Base-by-base conservation (phyloP, 495 filamentous ascomycete species). In the Trichoderma reesei region DNA sequence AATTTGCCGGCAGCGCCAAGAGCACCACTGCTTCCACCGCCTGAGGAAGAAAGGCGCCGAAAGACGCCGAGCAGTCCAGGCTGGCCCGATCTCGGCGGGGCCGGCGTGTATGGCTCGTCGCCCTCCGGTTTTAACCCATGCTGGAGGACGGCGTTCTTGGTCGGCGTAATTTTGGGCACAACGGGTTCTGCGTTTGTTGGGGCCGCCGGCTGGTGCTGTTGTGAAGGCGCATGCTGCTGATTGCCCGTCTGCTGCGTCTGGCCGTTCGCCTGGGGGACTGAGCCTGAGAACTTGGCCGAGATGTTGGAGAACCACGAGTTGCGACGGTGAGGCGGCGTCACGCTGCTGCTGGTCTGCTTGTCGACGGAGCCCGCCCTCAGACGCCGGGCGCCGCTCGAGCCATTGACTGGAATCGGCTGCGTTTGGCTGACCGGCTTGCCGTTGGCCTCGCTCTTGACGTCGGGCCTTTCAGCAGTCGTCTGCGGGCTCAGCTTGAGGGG, bases 251-350 rank as follows among this genome's bases (percentile, higher is more conserved):
- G 51, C 26, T 56, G 51, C 9, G 18, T 5, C 18, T 54, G 48
- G 11, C 51, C 51, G 16, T 56, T 56, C 34, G 51, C 26, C 34
- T 56, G 51, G 20, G 51, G 51, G 10, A n/a, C 20, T 56, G 51
- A 56, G 51, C 51, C 18, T 14, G 90, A 91, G 76, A 98, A 96
- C 70, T 94, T 97, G 65, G 91, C 95, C 67, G 91, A 96, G 62
- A 97, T 81, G 66, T 83, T 95, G 38, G 89, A 90, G 65, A 98
- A 89, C 93, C 93, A 98, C 26, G 92, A 96, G 46, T 84, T 88
- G 64, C 88, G 80, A 63, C 91, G 79, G 62, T 80, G 76, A 1
- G 76, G 71, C 2, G 79, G 67, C 6, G 66, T 26, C 38, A 42
- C 64, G 37, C 41, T 41, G 20, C 39, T n/a, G 14, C 61, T 44